Percentiles rank a stretch among this genome's conserved stretches.
phyloP scores from a whole-genome alignment of 208 protist genomes.

The Wallacemonas collosoma region DNA sequence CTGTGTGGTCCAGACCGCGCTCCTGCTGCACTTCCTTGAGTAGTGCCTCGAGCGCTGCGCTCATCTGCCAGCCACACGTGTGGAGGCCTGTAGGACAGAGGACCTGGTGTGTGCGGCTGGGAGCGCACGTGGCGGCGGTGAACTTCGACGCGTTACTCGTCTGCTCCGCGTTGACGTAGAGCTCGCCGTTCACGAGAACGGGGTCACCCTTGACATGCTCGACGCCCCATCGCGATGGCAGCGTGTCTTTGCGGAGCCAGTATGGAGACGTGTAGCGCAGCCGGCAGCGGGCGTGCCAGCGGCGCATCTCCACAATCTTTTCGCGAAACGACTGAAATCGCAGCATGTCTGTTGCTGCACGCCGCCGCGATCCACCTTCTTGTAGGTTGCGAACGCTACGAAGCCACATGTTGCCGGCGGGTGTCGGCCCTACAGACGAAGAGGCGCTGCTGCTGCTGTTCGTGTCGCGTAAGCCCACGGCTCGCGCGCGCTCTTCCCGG shows the following conservation, averaged over 20 bases:
- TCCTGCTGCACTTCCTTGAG: neutral
- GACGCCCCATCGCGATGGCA: constrained; percentile 46
- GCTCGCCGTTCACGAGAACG: neutral
- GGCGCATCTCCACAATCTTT: neutral
- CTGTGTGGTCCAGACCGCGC: neutral
- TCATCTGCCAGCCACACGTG: constrained; percentile 5
- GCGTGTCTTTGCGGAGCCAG: constrained; percentile 33
- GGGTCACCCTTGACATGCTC: constrained; percentile 22
- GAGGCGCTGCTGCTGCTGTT: neutral
- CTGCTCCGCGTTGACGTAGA: constrained; percentile 58
- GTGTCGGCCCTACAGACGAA: neutral
- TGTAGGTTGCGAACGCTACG: neutral
- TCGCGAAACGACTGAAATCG: constrained; percentile 16
- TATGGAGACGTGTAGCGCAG: constrained; percentile 50
- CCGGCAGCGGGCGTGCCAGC: neutral
- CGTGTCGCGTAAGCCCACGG: neutral
- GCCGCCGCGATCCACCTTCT: neutral
- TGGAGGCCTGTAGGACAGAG: constrained; percentile 16
- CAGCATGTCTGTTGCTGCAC: neutral
- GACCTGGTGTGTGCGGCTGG: constrained; percentile 28
- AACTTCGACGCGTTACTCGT: constrained; percentile 59
- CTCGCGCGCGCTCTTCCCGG: neutral
- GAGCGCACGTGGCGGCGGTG: constrained; percentile 31
- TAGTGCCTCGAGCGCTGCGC: constrained; percentile 20
- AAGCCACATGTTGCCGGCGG: constrained; percentile 2